Evolutionary conservation across 2,329 filamentous ascomycete genomes (phyloP).

Genomic region (Cadophora luteo-olivacea): DNA sequence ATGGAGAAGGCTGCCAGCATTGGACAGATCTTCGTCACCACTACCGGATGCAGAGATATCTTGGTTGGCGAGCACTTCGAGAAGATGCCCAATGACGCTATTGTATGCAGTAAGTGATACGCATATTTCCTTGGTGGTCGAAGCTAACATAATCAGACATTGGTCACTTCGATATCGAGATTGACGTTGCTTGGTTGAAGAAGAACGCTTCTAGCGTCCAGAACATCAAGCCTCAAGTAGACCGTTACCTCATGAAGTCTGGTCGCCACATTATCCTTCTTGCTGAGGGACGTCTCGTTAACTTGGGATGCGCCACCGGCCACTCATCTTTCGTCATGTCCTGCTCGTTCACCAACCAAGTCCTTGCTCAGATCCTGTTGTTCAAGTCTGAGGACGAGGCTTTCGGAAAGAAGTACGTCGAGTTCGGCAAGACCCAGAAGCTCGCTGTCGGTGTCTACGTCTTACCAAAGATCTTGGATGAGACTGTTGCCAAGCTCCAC

Average conservation of each 20-base stretch:
- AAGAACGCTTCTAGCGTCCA: slow-evolving; percentile 89
- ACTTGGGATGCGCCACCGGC: slow-evolving; percentile 97
- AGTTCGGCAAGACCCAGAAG: slow-evolving; percentile 93
- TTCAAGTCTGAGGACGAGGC: slow-evolving; percentile 90
- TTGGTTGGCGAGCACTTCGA: slow-evolving; percentile 91
- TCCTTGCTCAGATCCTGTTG: slow-evolving; percentile 98
- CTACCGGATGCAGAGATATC: slow-evolving; percentile 98
- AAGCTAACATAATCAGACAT: slow-evolving; percentile 67
- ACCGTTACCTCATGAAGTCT: slow-evolving; percentile 93
- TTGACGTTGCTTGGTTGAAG: slow-evolving; percentile 99
- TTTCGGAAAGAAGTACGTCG: slow-evolving; percentile 92
- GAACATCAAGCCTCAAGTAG: slow-evolving; percentile 99
- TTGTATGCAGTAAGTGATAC: slow-evolving; percentile 83
- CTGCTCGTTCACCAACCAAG: slow-evolving; percentile 99
- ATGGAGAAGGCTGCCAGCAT: slow-evolving; percentile 93
- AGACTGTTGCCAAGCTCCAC: slow-evolving; percentile 97
- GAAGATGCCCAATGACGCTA: slow-evolving; percentile 95
- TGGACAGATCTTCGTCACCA: slow-evolving; percentile 99
- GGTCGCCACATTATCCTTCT: slow-evolving; percentile 98
- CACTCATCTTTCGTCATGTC: slow-evolving; percentile 99
- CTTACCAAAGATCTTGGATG: slow-evolving; percentile 97
- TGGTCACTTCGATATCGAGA: slow-evolving; percentile 99
- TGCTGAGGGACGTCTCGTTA: slow-evolving; percentile 97
- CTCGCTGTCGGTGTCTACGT: slow-evolving; percentile 93
- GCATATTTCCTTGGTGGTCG: slow-evolving; percentile 5